Evolutionary conservation across 441 rosid species (phyloP).

Genomic region (Jatropha multifida): DNA sequence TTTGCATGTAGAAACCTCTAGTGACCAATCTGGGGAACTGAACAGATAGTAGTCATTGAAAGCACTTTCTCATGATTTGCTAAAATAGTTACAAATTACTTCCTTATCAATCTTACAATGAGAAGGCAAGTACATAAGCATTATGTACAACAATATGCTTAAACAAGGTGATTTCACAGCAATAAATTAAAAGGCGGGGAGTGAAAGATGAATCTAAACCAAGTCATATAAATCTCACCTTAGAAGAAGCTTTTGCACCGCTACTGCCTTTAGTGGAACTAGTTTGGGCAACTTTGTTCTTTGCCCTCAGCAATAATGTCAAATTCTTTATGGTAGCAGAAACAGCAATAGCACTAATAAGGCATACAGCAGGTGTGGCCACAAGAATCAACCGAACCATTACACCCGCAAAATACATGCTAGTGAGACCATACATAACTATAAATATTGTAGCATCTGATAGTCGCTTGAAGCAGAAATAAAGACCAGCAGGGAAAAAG

Average conservation of each 20-base stretch:
- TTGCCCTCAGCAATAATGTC: slow-evolving; percentile 63
- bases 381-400: slow-evolving; percentile 98
- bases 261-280: slow-evolving; percentile 68
- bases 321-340: slow-evolving; percentile 92
- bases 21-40: too few relatives aligned
- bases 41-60: too few relatives aligned
- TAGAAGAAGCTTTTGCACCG: slow-evolving; percentile 73
- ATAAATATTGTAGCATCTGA: slow-evolving; percentile 97
- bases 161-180: neutral
- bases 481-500: slow-evolving; percentile 99
- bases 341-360: slow-evolving; percentile 95
- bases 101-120: too few relatives aligned
- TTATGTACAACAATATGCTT: neutral
- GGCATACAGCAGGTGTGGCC: slow-evolving; percentile 95
- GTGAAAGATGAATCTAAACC: neutral
- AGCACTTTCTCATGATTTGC: too few relatives aligned
- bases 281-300: slow-evolving; percentile 61
- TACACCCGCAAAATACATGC: slow-evolving; percentile 99
- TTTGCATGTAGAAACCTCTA: too few relatives aligned
- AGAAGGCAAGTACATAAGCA: too few relatives aligned
- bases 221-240: slow-evolving; percentile 50
- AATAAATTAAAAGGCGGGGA: neutral
- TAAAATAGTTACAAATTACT: too few relatives aligned
- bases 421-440: slow-evolving; percentile 98
- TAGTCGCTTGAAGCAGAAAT: slow-evolving; percentile 97